Base-by-base conservation (phyloP, 306 rosid species). In the Hylodesmum podocarpum region DNA sequence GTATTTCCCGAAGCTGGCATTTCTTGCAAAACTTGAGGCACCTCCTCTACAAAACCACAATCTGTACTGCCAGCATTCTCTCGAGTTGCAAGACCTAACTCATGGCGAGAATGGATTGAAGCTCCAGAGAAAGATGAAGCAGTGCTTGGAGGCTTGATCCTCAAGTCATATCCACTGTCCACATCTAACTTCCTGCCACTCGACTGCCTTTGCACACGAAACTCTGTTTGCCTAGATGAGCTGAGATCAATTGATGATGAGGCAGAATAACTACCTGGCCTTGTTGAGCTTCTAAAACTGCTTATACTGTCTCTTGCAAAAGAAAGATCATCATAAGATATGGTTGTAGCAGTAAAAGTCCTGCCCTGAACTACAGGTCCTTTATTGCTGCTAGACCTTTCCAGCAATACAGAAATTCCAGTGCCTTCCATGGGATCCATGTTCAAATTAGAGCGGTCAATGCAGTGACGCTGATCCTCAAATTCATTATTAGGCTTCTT, bases 381-480 rank as follows among this genome's bases (percentile, higher is more conserved):
- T 81, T 86, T 93, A 80, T 50, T 83, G 84, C 91, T 93, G 91
- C 87, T 87, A 74, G 94, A 86, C 77, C 94, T 87, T 85, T 84
- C 88, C 81, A 93, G 83, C 78, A 93, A 80, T 81, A 91, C 83
- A 67, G 98, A 93, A 81, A 93, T 93, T 65, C 98, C 98, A 1
- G 89, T 80, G 72, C 97, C 92, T 84, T 70, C 94, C 91, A 79
- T 76, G 81, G 36, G 77, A 81, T 83, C 87, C 66, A 44, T 82
- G 76, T 63, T 86, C 79, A 74, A 59, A 72, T 80, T 86, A 31
- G 85, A 73, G 81, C 16, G 75, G 74, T 76, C 88, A 6, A 57
- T 87, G 59, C 4, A 78, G 59, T 33, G 87, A 84, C 14, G 53
- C 53, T 72, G 89, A 82, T 43, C 80, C 57, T 84, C 92, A 43